Conservation (phyloP, 179 eudicot species). For the Gypsophila paniculata region DNA sequence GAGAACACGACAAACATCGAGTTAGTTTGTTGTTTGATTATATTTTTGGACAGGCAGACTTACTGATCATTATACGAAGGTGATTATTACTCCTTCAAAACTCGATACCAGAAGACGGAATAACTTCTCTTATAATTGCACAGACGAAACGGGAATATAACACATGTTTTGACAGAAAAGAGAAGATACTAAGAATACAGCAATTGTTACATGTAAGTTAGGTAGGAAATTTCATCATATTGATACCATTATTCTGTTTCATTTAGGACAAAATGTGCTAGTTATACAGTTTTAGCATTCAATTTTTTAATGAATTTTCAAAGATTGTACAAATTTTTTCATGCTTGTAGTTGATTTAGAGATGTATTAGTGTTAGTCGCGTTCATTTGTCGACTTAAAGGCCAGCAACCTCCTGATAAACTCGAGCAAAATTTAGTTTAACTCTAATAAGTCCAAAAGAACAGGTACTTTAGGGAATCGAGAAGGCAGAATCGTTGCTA, state of each 20-base stretch:
- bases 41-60: slow-evolving; percentile 19
- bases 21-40: slow-evolving; percentile 18
- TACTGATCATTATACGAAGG: not conserved
- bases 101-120: not conserved
- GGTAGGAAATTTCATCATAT: not conserved
- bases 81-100: not conserved
- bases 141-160: not conserved
- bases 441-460: too few relatives aligned
- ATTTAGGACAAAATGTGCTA: not conserved
- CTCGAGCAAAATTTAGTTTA: too few relatives aligned
- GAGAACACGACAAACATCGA: slow-evolving; percentile 11
- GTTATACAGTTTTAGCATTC: not conserved
- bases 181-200: not conserved
- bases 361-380: not conserved
- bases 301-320: not conserved
- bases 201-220: slow-evolving; percentile 6
- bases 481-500: too few relatives aligned
- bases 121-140: too few relatives aligned
- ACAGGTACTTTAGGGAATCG: too few relatives aligned
- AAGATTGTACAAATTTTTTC: not conserved
- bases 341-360: not conserved
- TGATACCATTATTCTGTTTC: slow-evolving; percentile 2
- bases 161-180: not conserved
- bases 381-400: too few relatives aligned
- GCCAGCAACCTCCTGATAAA: too few relatives aligned